phyloP scores from a whole-genome alignment of 139 green algal genomes.

The Chlorella sp. region DNA sequence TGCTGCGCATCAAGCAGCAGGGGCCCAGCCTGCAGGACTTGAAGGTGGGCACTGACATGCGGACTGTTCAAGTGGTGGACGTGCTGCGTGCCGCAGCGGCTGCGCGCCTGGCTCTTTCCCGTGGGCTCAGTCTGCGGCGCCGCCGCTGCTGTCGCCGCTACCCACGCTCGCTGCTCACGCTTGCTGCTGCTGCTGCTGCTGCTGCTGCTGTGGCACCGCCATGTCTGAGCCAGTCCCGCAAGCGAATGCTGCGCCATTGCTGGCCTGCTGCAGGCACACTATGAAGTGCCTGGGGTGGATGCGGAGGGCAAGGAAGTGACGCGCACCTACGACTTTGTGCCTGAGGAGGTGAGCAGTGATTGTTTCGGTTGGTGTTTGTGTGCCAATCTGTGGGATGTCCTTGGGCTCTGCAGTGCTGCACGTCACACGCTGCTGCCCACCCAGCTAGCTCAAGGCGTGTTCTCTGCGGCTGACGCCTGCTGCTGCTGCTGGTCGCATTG shows the following conservation, averaged over 20 bases:
- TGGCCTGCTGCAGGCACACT: conserved; percentile 37
- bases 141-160: too few species aligned
- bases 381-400: too few species aligned
- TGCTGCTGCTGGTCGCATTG: too few species aligned
- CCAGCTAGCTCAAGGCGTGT: too few species aligned
- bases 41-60: not conserved
- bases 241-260: not conserved
- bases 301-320: conserved; percentile 3
- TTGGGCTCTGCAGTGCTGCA: too few species aligned
- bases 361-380: too few species aligned
- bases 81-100: not conserved
- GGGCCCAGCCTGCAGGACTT: conserved; percentile 59
- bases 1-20: conserved; percentile 63
- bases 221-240: too few species aligned
- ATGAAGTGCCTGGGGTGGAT: conserved; percentile 33
- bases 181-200: not conserved
- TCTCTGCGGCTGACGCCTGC: too few species aligned
- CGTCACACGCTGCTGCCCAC: too few species aligned
- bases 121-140: not conserved
- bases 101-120: not conserved
- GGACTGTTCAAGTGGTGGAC: too few species aligned
- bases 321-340: conserved; percentile 44
- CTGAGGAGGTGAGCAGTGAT: not conserved
- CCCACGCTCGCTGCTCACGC: too few species aligned
- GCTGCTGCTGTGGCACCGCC: too few species aligned